phyloP scores from a whole-genome alignment of 371 early-diverging fungal genomes.

The Nematocida parisii region DNA sequence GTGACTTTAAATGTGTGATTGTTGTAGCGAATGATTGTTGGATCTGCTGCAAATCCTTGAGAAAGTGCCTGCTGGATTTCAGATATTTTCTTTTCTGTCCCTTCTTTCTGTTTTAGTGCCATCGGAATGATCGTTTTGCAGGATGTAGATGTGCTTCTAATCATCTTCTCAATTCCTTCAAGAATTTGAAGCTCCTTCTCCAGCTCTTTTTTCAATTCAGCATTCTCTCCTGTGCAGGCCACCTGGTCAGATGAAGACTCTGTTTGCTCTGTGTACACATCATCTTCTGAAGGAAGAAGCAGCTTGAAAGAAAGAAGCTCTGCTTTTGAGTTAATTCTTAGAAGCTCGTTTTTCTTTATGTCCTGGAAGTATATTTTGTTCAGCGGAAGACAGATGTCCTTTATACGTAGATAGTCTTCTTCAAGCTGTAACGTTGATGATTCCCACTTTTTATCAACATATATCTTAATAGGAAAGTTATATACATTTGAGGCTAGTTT shows the following conservation, averaged over 20 bases:
- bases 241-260: constrained; percentile 55
- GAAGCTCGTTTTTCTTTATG: constrained; percentile 45
- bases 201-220: constrained; percentile 61
- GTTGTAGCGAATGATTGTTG: constrained; percentile 31
- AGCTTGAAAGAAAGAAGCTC: constrained; percentile 61
- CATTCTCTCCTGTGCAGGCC: constrained; percentile 3
- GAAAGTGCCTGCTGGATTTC: constrained; percentile 62
- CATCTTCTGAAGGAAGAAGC: constrained; percentile 61
- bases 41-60: constrained; percentile 31
- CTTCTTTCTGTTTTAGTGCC: constrained; percentile 62
- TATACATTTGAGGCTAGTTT: constrained; percentile 31
- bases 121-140: constrained; percentile 50
- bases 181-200: constrained; percentile 66
- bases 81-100: constrained; percentile 63
- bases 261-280: constrained; percentile 36
- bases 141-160: constrained; percentile 34
- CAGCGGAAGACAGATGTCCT: constrained; percentile 46
- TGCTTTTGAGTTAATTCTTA: constrained; percentile 45
- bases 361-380: constrained; percentile 56
- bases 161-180: constrained; percentile 65
- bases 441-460: constrained; percentile 34
- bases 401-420: constrained; percentile 41
- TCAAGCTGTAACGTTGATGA: constrained; percentile 19
- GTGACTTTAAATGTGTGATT: constrained; percentile 46
- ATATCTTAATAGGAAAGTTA: constrained; percentile 41